Percentiles rank a stretch among this genome's conserved stretches.
These are phyloP conservation scores for Dioscorea cayenensis DNA, from an alignment of 116 monocot genomes.

Conservation along the genomic window DNA sequence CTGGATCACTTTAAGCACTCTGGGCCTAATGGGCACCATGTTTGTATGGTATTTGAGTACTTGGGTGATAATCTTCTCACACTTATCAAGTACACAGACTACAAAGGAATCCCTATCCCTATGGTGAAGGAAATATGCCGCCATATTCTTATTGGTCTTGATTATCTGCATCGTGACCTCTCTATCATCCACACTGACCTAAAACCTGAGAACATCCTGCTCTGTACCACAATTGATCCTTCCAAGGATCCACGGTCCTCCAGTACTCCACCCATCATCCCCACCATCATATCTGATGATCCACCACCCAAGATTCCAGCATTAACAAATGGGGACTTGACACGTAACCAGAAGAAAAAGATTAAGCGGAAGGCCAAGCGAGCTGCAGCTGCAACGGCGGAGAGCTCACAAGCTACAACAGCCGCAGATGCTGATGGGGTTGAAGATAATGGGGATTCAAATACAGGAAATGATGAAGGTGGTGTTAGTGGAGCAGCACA, in stretches of 20 bases:
- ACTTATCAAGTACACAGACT: slow-evolving; percentile 88
- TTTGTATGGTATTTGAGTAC: slow-evolving; percentile 97
- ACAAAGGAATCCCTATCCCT: slow-evolving; percentile 52
- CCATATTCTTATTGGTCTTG: slow-evolving; percentile 71
- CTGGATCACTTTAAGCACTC: slow-evolving; percentile 97
- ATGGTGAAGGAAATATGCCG: slow-evolving; percentile 90
- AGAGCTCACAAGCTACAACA: slow-evolving; percentile 3
- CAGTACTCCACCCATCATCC: slow-evolving; percentile 29
- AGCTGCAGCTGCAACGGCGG: slow-evolving; percentile 45
- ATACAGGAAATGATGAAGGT: slow-evolving; percentile 19
- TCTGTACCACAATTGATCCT: slow-evolving; percentile 68
- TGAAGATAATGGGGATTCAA: slow-evolving; percentile 26
- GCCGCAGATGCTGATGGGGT: slow-evolving; percentile 17
- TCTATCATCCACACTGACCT: slow-evolving; percentile 95
- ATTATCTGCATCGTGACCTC: slow-evolving; percentile 77
- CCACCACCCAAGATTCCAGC: slow-evolving; percentile 17
- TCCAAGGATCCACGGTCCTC: slow-evolving; percentile 48
- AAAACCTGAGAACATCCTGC: slow-evolving; percentile 92
- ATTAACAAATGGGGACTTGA: slow-evolving; percentile 63
- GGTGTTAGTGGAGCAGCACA: neutral
- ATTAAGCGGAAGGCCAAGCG: slow-evolving; percentile 66
- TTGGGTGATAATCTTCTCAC: slow-evolving; percentile 89
- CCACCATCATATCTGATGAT: slow-evolving; percentile 33
- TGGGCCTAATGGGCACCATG: slow-evolving; percentile 88
- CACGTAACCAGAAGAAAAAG: slow-evolving; percentile 92